Conservation (phyloP, 208 protist species). For the Vickermania ingenoplastis region DNA sequence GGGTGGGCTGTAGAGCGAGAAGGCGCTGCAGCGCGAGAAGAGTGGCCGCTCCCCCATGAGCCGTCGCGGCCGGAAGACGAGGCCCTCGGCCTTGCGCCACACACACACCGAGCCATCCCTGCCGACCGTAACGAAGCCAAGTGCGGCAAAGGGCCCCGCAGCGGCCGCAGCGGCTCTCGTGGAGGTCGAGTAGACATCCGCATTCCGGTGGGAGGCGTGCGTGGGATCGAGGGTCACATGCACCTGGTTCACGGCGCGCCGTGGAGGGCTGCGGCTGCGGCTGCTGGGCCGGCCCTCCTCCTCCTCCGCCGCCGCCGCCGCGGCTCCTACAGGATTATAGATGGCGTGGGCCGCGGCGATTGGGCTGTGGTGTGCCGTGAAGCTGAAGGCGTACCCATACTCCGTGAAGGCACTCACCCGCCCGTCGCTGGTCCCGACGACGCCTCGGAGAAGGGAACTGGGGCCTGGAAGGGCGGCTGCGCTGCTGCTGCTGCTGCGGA, state of each 20-base stretch:
- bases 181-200: slow-evolving; percentile 21
- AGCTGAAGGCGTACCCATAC: slow-evolving; percentile 52
- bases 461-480: too few species aligned
- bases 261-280: not conserved
- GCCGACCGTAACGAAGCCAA: slow-evolving; percentile 58
- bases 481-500: slow-evolving; percentile 20
- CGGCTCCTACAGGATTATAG: slow-evolving; percentile 3
- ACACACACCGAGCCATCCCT: slow-evolving; percentile 42
- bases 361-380: slow-evolving; percentile 52
- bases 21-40: slow-evolving; percentile 8
- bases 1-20: slow-evolving; percentile 13
- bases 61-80: slow-evolving; percentile 5
- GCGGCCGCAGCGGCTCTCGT: too few species aligned
- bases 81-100: slow-evolving; percentile 25
- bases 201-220: not conserved
- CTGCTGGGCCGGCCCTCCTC: not conserved
- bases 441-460: slow-evolving; percentile 21
- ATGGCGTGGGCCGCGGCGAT: slow-evolving; percentile 46
- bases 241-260: not conserved
- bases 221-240: not conserved
- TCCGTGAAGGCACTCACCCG: slow-evolving; percentile 74
- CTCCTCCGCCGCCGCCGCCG: not conserved
- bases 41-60: slow-evolving; percentile 5
- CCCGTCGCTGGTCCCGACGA: slow-evolving; percentile 63
- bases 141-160: too few species aligned